These are phyloP conservation scores for Saccharomycopsis sp. DNA, from an alignment of 805 yeast species.

Conservation along the genomic window DNA sequence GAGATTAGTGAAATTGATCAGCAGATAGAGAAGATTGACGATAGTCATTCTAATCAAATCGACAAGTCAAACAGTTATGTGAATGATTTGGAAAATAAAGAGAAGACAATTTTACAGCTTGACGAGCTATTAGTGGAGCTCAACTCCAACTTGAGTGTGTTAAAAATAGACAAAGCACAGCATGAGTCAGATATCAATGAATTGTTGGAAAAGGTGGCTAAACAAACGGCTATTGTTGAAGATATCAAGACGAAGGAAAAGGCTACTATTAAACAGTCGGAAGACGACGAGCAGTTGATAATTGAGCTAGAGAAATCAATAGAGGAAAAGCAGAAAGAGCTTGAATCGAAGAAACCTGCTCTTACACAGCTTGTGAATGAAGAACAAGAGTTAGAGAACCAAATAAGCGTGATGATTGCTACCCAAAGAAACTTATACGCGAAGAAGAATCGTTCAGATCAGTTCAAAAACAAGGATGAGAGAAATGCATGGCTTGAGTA, in stretches of 20 bases:
- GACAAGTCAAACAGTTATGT: conserved; percentile 49
- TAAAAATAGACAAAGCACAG: conserved; percentile 51
- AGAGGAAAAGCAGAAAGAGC: conserved; percentile 18
- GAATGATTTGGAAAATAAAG: conserved; percentile 55
- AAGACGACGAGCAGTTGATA: conserved; percentile 26
- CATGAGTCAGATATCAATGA: conserved; percentile 45
- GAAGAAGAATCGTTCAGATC: conserved; percentile 63
- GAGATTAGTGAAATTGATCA: conserved; percentile 60
- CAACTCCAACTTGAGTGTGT: conserved; percentile 43
- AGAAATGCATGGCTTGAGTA: conserved; percentile 61
- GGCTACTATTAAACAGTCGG: conserved; percentile 29
- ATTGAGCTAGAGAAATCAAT: conserved; percentile 28
- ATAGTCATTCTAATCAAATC: conserved; percentile 44
- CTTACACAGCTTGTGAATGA: conserved; percentile 33
- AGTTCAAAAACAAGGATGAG: conserved; percentile 48
- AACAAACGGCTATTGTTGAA: conserved; percentile 39
- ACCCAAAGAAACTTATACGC: conserved; percentile 56
- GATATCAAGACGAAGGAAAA: conserved; percentile 36
- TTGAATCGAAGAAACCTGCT: conserved; percentile 36
- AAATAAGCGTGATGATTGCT: conserved; percentile 38
- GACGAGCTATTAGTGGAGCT: conserved; percentile 40
- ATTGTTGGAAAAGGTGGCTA: conserved; percentile 41
- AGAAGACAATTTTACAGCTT: conserved; percentile 40
- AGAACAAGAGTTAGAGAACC: conserved; percentile 37
- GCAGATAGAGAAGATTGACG: conserved; percentile 55